Evolutionary conservation across 805 yeast species (phyloP).

Genomic region (Ogataea wickerhamii): DNA sequence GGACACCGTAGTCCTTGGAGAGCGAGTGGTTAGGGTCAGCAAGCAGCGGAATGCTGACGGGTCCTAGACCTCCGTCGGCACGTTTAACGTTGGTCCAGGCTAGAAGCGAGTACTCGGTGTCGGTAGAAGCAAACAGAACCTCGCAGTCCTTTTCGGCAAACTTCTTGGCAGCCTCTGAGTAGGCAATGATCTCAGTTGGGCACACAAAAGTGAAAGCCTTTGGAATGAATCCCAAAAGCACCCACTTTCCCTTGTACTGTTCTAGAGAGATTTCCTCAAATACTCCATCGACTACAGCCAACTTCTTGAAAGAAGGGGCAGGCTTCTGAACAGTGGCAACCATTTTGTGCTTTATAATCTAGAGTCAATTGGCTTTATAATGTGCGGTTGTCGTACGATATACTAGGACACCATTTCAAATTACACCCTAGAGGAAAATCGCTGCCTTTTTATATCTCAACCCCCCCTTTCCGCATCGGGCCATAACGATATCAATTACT

Average conservation of each 20-base stretch:
- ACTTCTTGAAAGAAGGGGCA: conserved; percentile 94
- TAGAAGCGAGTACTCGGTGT: conserved; percentile 93
- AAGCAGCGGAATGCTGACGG: conserved; percentile 87
- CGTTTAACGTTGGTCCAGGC: conserved; percentile 98
- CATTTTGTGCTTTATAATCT: conserved; percentile 48
- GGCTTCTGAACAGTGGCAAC: conserved; percentile 89
- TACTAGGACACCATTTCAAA: too few species aligned
- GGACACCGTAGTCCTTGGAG: conserved; percentile 95
- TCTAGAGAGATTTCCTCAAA: conserved; percentile 95
- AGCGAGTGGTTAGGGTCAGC: conserved; percentile 97
- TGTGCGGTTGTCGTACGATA: too few species aligned
- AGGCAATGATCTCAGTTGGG: conserved; percentile 99
- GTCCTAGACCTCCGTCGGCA: conserved; percentile 98
- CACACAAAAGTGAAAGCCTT: conserved; percentile 99
- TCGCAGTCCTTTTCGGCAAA: conserved; percentile 84
- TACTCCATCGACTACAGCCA: conserved; percentile 95
- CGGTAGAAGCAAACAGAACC: conserved; percentile 95
- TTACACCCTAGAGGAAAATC: not conserved
- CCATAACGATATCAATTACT: conserved; percentile 8
- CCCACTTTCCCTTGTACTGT: conserved; percentile 98
- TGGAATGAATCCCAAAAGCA: conserved; percentile 93
- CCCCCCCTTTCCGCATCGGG: not conserved
- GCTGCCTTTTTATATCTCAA: not conserved
- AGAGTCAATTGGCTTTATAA: too few species aligned
- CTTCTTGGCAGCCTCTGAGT: conserved; percentile 91